Evolutionary conservation across 179 eudicot genomes (phyloP).

Genomic region (Corrigiola litoralis): DNA sequence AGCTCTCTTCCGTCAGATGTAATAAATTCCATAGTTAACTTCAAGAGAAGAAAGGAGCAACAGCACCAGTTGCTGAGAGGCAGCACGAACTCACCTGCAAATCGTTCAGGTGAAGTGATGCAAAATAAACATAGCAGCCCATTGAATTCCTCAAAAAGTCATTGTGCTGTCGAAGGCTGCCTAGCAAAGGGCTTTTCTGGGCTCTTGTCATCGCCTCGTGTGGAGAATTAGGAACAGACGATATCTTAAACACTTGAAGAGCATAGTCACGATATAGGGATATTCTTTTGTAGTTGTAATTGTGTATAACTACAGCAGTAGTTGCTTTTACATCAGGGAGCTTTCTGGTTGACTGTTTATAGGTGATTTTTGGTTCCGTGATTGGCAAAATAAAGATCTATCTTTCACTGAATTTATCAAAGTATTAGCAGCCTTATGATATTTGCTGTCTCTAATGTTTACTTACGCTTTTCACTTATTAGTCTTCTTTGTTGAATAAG

Average conservation of each 20-base stretch:
- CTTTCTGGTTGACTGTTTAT: not conserved
- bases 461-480: too few relatives aligned
- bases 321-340: not conserved
- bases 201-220: constrained; percentile 46
- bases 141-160: constrained; percentile 38
- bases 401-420: too few relatives aligned
- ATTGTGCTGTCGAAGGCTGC: constrained; percentile 70
- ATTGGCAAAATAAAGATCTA: not conserved
- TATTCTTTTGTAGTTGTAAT: not conserved
- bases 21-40: constrained; percentile 11
- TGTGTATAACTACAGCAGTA: not conserved
- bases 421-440: too few relatives aligned
- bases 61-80: not conserved
- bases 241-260: constrained; percentile 22
- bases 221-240: constrained; percentile 38
- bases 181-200: constrained; percentile 68
- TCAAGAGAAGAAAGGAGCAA: constrained; percentile 45
- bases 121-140: constrained; percentile 30
- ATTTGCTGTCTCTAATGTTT: too few relatives aligned
- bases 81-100: constrained; percentile 10
- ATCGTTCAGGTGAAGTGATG: constrained; percentile 25
- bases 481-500: too few relatives aligned
- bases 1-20: constrained; percentile 20
- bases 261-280: constrained; percentile 3
- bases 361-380: not conserved